Base-by-base conservation (phyloP, 345 rosid genomes). In the Barbarea vulgaris region DNA sequence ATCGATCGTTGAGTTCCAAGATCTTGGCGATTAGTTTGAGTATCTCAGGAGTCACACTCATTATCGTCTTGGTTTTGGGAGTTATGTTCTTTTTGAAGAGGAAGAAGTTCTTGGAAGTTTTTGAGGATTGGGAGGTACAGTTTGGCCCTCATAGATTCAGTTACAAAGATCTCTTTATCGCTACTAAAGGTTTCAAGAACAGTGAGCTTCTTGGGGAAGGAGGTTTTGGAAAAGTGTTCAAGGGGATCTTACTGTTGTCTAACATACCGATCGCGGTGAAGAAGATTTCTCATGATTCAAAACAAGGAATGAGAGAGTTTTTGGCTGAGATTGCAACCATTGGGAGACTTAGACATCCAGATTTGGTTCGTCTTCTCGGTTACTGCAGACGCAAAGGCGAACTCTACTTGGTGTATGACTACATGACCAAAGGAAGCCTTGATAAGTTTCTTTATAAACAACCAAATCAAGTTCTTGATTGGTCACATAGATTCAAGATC, bases 281-380 rank as follows among this genome's bases (percentile, higher is more conserved):
- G 81, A 88, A 75, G 79, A 84, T 93, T 7, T 76, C 81, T 18
- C 80, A 70, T 14, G 83, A 85, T 65, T 84, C 96, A 7, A 60
- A 77, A 62, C 87, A 86, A 72, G 98, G 98, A n/a, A 78, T 87
- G 84, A 84, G 88, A 75, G 98, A 88, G 81, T 88, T 88, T 11
- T 85, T 81, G 7, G 87, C 93, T 3, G 91, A 93, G 82, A 84
- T 93, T 12, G 96, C 85, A 36, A 87, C 93, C 61, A 63, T 90
- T 9, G 96, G 94, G 13, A 34, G 89, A 36, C 78, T 93, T 4
- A 82, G 90, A 73, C 95, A 88, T 78, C 88, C 84, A 73, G 66
- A 88, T 71, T 57, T 93, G 33, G 89, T 90, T 42, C 84, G 88
- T 72, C 93, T 90, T 46, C 91, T 85, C 24, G 98, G 98, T 0